Evolutionary conservation across 1,284 basidiomycete genomes (phyloP).

Genomic region (Leccinum ponderosum): DNA sequence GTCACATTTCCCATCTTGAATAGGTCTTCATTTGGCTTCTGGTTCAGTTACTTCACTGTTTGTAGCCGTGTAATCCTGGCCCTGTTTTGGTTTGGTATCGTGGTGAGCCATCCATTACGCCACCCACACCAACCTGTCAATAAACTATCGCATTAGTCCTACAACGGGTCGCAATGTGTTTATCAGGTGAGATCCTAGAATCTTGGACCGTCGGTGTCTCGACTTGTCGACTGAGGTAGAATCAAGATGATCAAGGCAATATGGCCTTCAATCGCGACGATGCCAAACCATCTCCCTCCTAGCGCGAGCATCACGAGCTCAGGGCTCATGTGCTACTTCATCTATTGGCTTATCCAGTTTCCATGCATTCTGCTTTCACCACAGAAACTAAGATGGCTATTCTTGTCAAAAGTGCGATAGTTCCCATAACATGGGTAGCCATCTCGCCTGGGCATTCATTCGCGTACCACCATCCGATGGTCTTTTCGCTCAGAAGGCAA

Average conservation of each 20-base stretch:
- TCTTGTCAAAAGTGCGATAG: conserved; percentile 58
- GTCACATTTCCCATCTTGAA: conserved; percentile 64
- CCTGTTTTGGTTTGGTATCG: conserved; percentile 60
- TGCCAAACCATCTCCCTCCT: conserved; percentile 56
- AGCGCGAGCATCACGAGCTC: conserved; percentile 55
- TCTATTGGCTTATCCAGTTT: conserved; percentile 64
- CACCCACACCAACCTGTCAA: not conserved
- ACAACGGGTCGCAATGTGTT: conserved; percentile 30
- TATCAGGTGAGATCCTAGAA: conserved; percentile 21
- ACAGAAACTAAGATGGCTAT: conserved; percentile 60
- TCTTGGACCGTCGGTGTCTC: not conserved
- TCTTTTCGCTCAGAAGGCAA: conserved; percentile 43
- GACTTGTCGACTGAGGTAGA: not conserved
- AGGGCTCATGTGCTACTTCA: conserved; percentile 57
- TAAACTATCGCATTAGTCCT: conserved; percentile 17
- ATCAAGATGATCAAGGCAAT: conserved; percentile 61
- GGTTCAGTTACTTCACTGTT: conserved; percentile 63
- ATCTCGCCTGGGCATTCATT: conserved; percentile 62
- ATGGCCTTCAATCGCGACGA: conserved; percentile 57
- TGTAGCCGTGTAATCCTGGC: conserved; percentile 62
- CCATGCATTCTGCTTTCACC: conserved; percentile 67
- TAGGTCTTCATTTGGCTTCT: conserved; percentile 65
- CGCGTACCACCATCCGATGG: conserved; percentile 48
- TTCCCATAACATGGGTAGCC: conserved; percentile 56
- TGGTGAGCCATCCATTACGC: conserved; percentile 23